Percentiles rank a stretch among this genome's conserved stretches.
These are phyloP conservation scores for Vitis labrusca DNA, from an alignment of 164 flowering plant genomes.

Conservation along the genomic window DNA sequence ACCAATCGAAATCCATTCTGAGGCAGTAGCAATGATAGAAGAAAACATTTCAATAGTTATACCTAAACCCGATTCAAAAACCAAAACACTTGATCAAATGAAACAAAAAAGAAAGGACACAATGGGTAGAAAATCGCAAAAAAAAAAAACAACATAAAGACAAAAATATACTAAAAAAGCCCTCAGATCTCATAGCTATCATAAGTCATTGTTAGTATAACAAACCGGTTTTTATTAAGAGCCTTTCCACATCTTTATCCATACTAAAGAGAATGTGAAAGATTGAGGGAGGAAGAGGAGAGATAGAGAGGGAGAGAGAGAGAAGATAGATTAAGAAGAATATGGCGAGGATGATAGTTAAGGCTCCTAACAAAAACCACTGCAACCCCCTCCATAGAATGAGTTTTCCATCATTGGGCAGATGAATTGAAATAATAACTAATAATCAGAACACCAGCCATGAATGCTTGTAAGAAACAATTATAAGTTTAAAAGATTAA, in stretches of 20 bases:
- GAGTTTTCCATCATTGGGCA: slow-evolving; percentile 29
- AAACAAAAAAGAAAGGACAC: neutral
- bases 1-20: too few relatives aligned
- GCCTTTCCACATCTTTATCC: slow-evolving; percentile 9
- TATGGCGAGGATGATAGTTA: neutral
- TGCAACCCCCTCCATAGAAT: neutral
- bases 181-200: slow-evolving; percentile 34
- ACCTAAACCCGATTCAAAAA: too few relatives aligned
- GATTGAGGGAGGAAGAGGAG: neutral
- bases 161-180: neutral
- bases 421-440: too few relatives aligned
- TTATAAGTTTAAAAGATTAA: too few relatives aligned
- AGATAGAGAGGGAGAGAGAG: neutral
- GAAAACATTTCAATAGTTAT: too few relatives aligned
- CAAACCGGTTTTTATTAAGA: slow-evolving; percentile 5
- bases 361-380: slow-evolving; percentile 3
- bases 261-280: neutral
- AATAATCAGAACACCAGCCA: too few relatives aligned
- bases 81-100: too few relatives aligned
- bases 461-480: too few relatives aligned
- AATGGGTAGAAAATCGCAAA: neutral
- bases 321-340: neutral
- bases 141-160: neutral
- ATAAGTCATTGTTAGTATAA: neutral
- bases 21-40: too few relatives aligned